Evolutionary conservation across 2,329 filamentous ascomycete genomes (phyloP).

Genomic region (Fusarium piperis): DNA sequence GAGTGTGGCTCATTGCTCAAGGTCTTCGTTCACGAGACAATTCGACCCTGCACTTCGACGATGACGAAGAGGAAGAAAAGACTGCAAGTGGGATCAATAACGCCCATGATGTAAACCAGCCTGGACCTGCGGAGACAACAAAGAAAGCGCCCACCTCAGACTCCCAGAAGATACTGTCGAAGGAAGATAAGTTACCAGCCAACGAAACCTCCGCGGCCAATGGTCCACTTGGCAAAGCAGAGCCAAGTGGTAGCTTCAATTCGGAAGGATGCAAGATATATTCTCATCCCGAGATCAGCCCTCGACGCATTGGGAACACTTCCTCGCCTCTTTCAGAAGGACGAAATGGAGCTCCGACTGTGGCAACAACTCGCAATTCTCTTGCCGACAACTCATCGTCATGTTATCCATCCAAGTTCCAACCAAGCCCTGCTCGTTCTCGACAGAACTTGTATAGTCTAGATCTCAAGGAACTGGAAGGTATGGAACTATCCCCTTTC

Average conservation of each 20-base stretch:
- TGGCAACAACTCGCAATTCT: constrained; percentile 19
- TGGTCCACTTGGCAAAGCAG: neutral
- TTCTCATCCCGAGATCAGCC: neutral
- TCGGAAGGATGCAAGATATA: neutral
- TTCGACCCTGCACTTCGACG: constrained; percentile 30
- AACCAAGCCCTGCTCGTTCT: constrained; percentile 45
- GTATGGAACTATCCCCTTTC: constrained; percentile 49
- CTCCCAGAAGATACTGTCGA: neutral
- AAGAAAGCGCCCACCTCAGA: neutral
- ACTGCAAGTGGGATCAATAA: neutral
- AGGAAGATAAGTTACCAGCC: neutral
- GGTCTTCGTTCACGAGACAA: constrained; percentile 42
- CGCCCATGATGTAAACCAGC: neutral
- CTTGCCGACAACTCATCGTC: constrained; percentile 45
- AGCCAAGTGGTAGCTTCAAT: neutral
- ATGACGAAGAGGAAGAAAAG: constrained; percentile 26
- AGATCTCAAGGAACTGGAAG: constrained; percentile 46
- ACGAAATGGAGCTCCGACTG: constrained; percentile 15
- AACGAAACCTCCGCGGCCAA: neutral
- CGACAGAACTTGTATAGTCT: constrained; percentile 42
- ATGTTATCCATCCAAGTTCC: constrained; percentile 48
- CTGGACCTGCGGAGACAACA: neutral
- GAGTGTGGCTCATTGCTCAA: constrained; percentile 52
- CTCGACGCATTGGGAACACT: neutral
- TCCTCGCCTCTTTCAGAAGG: constrained; percentile 4